A percentile compares a stretch with the other conserved stretches of the same genome.
phyloP scores from a whole-genome alignment of 352 stramenopile species.

The Phytophthora citrophthora region DNA sequence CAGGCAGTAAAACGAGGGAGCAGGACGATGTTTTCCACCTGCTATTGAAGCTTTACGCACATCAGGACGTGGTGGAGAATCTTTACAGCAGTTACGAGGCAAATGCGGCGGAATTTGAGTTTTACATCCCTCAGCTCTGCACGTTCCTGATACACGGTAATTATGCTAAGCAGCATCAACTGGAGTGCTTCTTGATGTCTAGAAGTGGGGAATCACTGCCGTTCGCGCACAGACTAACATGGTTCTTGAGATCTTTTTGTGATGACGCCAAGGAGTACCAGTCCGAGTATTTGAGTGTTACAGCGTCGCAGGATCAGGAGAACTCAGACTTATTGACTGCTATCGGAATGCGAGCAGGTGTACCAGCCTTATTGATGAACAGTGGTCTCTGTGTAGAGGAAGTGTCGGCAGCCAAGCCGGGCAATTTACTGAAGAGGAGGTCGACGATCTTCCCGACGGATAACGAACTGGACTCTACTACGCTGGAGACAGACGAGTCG shows the following conservation, averaged over 20 bases:
- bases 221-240: slow-evolving; percentile 86
- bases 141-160: slow-evolving; percentile 87
- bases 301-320: slow-evolving; percentile 58
- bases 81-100: slow-evolving; percentile 75
- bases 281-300: slow-evolving; percentile 81
- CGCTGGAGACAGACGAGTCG: slow-evolving; percentile 52
- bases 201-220: slow-evolving; percentile 80
- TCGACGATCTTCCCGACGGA: slow-evolving; percentile 70
- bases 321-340: slow-evolving; percentile 68
- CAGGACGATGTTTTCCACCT: slow-evolving; percentile 72
- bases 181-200: slow-evolving; percentile 89
- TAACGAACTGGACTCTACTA: slow-evolving; percentile 41
- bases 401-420: slow-evolving; percentile 49
- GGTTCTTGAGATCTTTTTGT: slow-evolving; percentile 91
- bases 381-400: slow-evolving; percentile 75
- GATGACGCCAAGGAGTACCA: slow-evolving; percentile 65
- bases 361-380: slow-evolving; percentile 79
- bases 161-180: slow-evolving; percentile 83
- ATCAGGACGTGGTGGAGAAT: slow-evolving; percentile 82
- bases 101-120: slow-evolving; percentile 80
- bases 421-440: slow-evolving; percentile 58
- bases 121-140: slow-evolving; percentile 91
- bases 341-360: slow-evolving; percentile 68
- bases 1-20: slow-evolving; percentile 30
- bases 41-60: slow-evolving; percentile 79